Base-by-base conservation (phyloP, 148 eudicot genomes). In the Tetragonia tetragonoides region DNA sequence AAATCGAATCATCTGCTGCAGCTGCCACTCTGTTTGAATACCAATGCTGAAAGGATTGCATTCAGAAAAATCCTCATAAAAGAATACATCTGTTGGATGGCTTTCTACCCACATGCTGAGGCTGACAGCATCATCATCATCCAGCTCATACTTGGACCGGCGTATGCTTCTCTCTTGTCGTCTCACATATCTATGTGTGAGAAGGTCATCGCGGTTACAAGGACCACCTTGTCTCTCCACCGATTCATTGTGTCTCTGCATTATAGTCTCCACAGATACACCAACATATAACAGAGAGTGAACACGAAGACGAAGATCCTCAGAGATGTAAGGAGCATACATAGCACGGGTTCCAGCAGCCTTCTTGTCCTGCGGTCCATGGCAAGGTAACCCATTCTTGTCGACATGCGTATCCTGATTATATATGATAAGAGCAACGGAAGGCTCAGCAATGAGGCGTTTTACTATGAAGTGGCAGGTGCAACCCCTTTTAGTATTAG, bases 141-240 rank as follows among this genome's bases (percentile, higher is more conserved):
- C 91, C 69, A 91, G 85, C 81, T 91, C 92, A 79, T 86, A 91
- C 20, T 85, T 85, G 49, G 91, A 89, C 16, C 97, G 89, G 14
- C 99, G 79, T 63, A 95, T 89, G 73, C 88, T 91, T 86, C 91
- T 95, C 86, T 95, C 99, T 84, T 91, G 96, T 80, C 91, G 85
- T 72, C 97, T 83, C 74, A 95, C 99, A 79, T 83, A 91, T 73
- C 99, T 87, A 84, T 95, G 99, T 18, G 91, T 91, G 61, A 95
- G 86, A 81, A 93, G 97, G 79, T 95, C 99, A 85, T 95, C 97
- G 46, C 97, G 92, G 65, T 95, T 93, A 76, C 82, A 75, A 20
- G 96, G 96, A 56, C 99, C 99, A 16, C 97, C 96, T 87, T 95
- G 97, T 74, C 79, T 93, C 84, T 92, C 94, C 72, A 95, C 99